Conservation (phyloP, 176 grass and related monocot genomes). For the Cenchrus fungigraminus region DNA sequence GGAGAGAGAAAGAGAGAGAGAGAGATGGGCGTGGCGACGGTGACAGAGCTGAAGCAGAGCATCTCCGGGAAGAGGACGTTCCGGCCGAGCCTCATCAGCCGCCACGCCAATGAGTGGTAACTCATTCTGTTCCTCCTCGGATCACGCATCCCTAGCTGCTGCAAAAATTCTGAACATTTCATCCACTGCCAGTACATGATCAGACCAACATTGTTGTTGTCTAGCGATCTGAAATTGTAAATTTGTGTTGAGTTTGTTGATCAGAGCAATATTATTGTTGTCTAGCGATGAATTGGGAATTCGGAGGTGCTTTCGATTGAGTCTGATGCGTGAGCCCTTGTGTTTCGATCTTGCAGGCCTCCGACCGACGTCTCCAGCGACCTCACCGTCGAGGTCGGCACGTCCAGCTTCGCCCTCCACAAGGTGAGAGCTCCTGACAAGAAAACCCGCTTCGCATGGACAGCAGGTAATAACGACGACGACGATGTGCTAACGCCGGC, state of each 20-base stretch:
- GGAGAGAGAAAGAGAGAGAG: conserved; percentile 27
- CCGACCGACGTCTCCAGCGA: conserved; percentile 94
- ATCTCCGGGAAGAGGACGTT: conserved; percentile 90
- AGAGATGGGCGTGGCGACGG: conserved; percentile 87
- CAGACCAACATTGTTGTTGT: neutral
- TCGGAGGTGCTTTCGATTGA: too few species aligned
- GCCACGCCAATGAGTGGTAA: conserved; percentile 87
- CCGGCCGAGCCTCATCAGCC: conserved; percentile 67
- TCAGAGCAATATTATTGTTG: neutral
- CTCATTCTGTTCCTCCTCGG: conserved; percentile 17
- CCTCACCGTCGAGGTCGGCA: conserved; percentile 85
- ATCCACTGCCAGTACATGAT: neutral
- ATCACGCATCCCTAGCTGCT: neutral
- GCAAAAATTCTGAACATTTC: neutral
- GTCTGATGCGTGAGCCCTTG: neutral
- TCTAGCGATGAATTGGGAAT: neutral
- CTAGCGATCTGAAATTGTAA: neutral
- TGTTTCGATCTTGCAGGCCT: conserved; percentile 54
- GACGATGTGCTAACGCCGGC: conserved; percentile 42
- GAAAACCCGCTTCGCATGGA: neutral
- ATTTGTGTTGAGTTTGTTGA: neutral
- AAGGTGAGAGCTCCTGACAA: conserved; percentile 61
- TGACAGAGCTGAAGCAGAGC: conserved; percentile 92
- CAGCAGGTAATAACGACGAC: too few species aligned
- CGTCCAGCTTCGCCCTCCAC: conserved; percentile 93